Evolutionary conservation across 345 rosid genomes (phyloP), one percentile per base, ranked within the genome.

Genomic region (Sapria himalayana): DNA sequence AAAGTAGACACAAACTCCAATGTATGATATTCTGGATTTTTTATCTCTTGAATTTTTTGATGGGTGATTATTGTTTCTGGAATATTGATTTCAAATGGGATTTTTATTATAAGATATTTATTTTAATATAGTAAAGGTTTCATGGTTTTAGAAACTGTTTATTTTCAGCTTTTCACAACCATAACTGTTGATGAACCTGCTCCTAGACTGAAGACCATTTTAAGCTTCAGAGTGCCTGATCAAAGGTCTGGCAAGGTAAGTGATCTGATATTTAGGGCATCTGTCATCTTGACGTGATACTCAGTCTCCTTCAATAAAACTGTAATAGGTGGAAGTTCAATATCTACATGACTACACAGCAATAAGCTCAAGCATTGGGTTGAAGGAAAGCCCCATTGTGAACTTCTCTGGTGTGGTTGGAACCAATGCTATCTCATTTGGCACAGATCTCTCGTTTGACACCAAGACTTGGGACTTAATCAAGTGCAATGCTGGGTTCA

Each of bases 241-340:
- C 93, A 76, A 50, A 76, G 85, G 59, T 86, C 97, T 29, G 94
- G 93, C 57, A 86, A 78, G 92, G 97, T 81, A 53, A 41, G 25
- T n/a, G 3, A 17, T 17, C 15, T 50, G 3, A 15, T 14, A 3
- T 3, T 16, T 41, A 19, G 33, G 2, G 10, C 5, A 15, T 13
- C 12, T 29, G 9, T 33, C 15, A 33, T 19, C 33, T 47, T 41
- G 23, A 27, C n/a, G n/a, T n/a, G n/a, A n/a, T n/a, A n/a, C n/a
- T n/a, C n/a, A n/a, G n/a, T n/a, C n/a, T n/a, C n/a, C n/a, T n/a
- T 25, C 43, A 10, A 18, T 51, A 29, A 32, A 32, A 25, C 24
- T 51, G 32, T 59, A 33, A 57, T 71, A 89, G 98, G 22, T 74
- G 56, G 94, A 89, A 65, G 48, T 89, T 43, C 98, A 81, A 44